Evolutionary conservation across 148 eudicot species (phyloP), one percentile per base, ranked within the genome.

Genomic region (Linanthus parryae): DNA sequence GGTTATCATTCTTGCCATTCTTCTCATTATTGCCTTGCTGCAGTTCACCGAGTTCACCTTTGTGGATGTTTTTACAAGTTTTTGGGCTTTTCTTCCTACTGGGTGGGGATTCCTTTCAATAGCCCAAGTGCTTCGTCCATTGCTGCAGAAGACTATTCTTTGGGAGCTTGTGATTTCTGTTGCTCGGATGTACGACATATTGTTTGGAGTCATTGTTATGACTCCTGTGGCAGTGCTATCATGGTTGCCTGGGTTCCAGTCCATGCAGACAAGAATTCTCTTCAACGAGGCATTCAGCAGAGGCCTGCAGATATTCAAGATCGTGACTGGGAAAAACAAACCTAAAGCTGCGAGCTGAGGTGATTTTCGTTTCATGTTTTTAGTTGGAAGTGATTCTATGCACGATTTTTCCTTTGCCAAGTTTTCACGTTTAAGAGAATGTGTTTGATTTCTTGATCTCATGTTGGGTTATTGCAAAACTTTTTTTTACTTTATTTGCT

Each of bases 231-330:
- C 97, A 7, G 48, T 85, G 22, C 64, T 89, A 4, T 82, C 97
- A 35, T 89, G 97, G 97, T 65, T 78, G 66, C 97, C 95, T 61
- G 97, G 97, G 49, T 85, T 89, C 76, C 97, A 89, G 68, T 68
- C 86, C 9, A 89, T 89, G 97, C 97, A 89, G 75, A 89, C 97
- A 10, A 82, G 97, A 65, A 85, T 90, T 58, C 73, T 90, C 28
- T 90, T 90, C 54, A 90, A 90, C 50, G 92, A 90, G 50, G 97
- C 97, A 21, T 90, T 90, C 68, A 90, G 85, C 54, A 74, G 92
- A 51, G 97, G 97, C 20, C 65, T 90, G 58, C 76, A 82, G 65
- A 85, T 90, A 43, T 85, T 72, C 72, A 80, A 90, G 72, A 85
- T 85, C 59, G 58, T 83, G 57, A 66, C 85, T 6, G 88, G 74